These are phyloP conservation scores for Ormosia semicastrata DNA, from an alignment of 306 rosid species.

Conservation along the genomic window DNA sequence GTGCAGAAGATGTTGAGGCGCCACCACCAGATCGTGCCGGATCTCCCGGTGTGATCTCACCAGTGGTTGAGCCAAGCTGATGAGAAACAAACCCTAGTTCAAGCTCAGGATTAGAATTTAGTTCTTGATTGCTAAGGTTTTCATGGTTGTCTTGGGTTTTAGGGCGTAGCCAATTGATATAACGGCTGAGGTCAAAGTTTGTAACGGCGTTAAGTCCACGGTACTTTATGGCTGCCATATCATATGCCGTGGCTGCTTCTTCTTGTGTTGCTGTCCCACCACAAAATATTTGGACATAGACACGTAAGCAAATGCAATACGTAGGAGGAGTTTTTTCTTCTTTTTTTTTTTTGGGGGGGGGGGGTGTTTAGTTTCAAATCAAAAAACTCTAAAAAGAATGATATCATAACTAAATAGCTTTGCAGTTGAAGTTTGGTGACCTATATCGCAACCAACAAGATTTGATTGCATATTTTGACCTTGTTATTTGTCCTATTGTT, in stretches of 20 bases:
- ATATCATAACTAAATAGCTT: slow-evolving; percentile 56
- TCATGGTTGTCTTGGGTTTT: not conserved
- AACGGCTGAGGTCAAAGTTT: slow-evolving; percentile 82
- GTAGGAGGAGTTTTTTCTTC: no score
- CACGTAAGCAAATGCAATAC: no score
- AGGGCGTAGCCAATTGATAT: slow-evolving; percentile 56
- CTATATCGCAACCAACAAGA: slow-evolving; percentile 57
- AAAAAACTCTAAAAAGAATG: no score
- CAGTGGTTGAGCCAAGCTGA: slow-evolving; percentile 12
- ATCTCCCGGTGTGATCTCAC: not conserved
- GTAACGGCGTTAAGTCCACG: slow-evolving; percentile 88
- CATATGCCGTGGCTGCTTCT: slow-evolving; percentile 89
- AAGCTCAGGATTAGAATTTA: slow-evolving; percentile 14
- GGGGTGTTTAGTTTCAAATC: no score
- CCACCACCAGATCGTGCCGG: not conserved
- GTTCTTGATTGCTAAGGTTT: slow-evolving; percentile 10
- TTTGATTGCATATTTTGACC: slow-evolving; percentile 32
- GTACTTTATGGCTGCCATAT: slow-evolving; percentile 80
- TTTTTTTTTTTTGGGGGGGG: no score
- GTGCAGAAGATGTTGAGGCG: slow-evolving; percentile 37
- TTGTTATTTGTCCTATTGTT: not conserved
- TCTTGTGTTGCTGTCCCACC: slow-evolving; percentile 72
- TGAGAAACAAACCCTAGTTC: slow-evolving; percentile 19
- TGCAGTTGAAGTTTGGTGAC: slow-evolving; percentile 76
- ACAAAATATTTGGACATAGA: not conserved